phyloP scores from a whole-genome alignment of 257 asterid genomes.

The Solanum peruvianum region DNA sequence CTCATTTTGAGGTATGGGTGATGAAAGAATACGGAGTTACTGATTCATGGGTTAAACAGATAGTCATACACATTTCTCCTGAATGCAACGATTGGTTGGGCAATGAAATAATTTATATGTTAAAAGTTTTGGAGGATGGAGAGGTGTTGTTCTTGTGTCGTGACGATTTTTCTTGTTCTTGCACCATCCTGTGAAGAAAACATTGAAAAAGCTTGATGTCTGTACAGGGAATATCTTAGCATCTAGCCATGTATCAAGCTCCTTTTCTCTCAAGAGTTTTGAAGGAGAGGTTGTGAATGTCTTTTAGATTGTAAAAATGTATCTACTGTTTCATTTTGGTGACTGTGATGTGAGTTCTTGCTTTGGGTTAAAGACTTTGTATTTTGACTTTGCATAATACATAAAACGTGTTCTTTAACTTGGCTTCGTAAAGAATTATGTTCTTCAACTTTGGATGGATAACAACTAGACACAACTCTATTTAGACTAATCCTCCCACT shows the following conservation, averaged over 20 bases:
- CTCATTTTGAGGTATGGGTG: constrained; percentile 29
- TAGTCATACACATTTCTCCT: constrained; percentile 18
- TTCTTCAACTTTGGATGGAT: too few species aligned
- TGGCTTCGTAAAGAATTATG: too few species aligned
- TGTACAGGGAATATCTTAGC: not conserved
- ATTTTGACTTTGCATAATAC: not conserved
- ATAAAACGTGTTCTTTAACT: too few species aligned
- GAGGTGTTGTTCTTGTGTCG: constrained; percentile 32
- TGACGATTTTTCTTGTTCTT: constrained; percentile 7
- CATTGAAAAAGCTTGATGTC: not conserved
- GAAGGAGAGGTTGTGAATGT: not conserved
- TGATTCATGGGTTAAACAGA: constrained; percentile 27
- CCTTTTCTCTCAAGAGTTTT: not conserved
- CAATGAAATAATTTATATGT: constrained; percentile 14
- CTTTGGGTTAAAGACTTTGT: not conserved
- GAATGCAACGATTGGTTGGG: constrained; percentile 10
- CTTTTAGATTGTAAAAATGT: not conserved
- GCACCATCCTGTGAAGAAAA: not conserved
- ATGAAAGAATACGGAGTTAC: constrained; percentile 41
- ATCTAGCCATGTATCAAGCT: not conserved
- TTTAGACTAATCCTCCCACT: not conserved
- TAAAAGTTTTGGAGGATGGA: constrained; percentile 29
- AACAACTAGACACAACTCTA: too few species aligned
- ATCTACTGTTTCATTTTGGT: not conserved
- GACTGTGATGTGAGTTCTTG: not conserved